A percentile compares a stretch with the other conserved stretches of the same genome.
These are phyloP conservation scores for Phytophthora meadii DNA, from an alignment of 352 stramenopile genomes.

Conservation along the genomic window DNA sequence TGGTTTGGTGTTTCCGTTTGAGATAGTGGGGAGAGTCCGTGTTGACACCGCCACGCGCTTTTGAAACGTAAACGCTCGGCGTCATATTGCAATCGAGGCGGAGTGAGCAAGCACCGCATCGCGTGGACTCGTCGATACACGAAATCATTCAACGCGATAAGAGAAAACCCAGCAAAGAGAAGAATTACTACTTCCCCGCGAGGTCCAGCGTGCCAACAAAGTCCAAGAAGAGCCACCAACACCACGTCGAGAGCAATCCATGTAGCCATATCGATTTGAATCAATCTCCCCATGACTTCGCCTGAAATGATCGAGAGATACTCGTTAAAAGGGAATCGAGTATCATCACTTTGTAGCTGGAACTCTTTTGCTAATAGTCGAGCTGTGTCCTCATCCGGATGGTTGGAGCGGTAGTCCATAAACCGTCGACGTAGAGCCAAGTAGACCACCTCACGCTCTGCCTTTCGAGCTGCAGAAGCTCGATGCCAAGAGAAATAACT, in stretches of 20 bases:
- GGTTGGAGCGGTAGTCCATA: constrained; percentile 75
- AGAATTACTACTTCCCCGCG: constrained; percentile 54
- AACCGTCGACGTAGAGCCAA: constrained; percentile 68
- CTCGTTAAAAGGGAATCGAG: constrained; percentile 78
- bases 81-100: constrained; percentile 59
- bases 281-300: constrained; percentile 73
- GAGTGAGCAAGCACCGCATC: constrained; percentile 63
- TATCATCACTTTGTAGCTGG: constrained; percentile 52
- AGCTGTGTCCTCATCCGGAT: constrained; percentile 54
- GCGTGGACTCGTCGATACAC: constrained; percentile 56
- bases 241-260: constrained; percentile 70
- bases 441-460: constrained; percentile 70
- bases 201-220: constrained; percentile 51
- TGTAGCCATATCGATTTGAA: constrained; percentile 76
- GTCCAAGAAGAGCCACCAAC: constrained; percentile 50
- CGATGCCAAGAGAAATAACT: constrained; percentile 47
- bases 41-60: constrained; percentile 57
- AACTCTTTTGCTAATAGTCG: constrained; percentile 64
- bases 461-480: constrained; percentile 39
- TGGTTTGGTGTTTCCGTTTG: constrained; percentile 1
- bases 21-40: constrained; percentile 39
- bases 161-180: constrained; percentile 39
- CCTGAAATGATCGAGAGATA: constrained; percentile 82
- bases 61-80: constrained; percentile 67
- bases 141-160: constrained; percentile 59